phyloP scores from a whole-genome alignment of 2,329 filamentous ascomycete species.

The Fusarium foetens region DNA sequence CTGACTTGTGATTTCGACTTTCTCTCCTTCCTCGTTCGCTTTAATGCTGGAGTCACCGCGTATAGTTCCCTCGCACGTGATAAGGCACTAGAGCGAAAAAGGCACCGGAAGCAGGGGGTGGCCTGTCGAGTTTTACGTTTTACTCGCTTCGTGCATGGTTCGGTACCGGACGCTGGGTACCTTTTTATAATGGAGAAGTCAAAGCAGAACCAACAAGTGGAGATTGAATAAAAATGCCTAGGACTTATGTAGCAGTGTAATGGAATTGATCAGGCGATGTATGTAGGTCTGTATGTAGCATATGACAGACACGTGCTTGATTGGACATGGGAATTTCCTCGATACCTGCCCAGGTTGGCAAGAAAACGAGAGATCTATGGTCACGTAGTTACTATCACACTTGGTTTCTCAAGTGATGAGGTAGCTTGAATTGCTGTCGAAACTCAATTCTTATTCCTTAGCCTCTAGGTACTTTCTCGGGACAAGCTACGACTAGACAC shows the following conservation, averaged over 20 bases:
- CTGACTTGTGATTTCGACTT: conserved; percentile 1
- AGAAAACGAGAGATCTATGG: neutral
- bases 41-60: conserved; percentile 14
- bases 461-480: conserved; percentile 11
- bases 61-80: conserved; percentile 36
- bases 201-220: conserved; percentile 7
- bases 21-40: conserved; percentile 34
- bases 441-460: conserved; percentile 22
- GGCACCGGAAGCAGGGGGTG: conserved; percentile 12
- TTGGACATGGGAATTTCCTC: neutral
- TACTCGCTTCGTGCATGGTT: conserved; percentile 31
- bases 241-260: conserved; percentile 15
- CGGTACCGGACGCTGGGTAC: conserved; percentile 37
- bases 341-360: neutral
- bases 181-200: conserved; percentile 24
- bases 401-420: neutral
- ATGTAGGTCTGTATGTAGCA: neutral
- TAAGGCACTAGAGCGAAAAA: conserved; percentile 27
- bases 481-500: conserved; percentile 10
- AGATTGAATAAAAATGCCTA: conserved; percentile 5
- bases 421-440: neutral
- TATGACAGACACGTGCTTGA: neutral
- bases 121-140: conserved; percentile 36
- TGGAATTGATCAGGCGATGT: conserved; percentile 7
- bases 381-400: conserved; percentile 4